Base-by-base conservation (phyloP, 345 rosid species). In the Passiflora organensis region DNA sequence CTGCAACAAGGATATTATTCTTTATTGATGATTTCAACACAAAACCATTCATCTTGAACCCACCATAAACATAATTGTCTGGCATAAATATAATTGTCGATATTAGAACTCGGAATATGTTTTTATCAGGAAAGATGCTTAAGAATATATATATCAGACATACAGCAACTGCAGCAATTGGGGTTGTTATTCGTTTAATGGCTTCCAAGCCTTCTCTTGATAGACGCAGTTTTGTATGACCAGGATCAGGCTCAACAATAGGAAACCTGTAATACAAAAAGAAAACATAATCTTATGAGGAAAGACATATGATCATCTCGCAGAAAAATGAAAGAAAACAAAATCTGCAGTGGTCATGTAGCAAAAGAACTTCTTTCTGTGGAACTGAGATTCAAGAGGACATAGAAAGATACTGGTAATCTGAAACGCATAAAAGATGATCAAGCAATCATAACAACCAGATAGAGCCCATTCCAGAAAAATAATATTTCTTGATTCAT, bases 221-320 rank as follows among this genome's bases (percentile, higher is more conserved):
- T 73, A 94, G 97, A 38, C 83, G 96, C 59, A 94, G 97, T 78
- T 94, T 94, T 28, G 97, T 94, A 65, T 89, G 99, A 60, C 87
- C 85, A 28, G 90, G 95, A 82, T 85, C 96, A 76, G 99, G 99
- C 60, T 89, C 99, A 21, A 89, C 75, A 32, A 94, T 86, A 16
- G 96, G 96, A 76, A 89, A 89, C 58, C 99, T 94, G 76, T 41
- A 41, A 68, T 10, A 39, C 15, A 16, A n/a, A 43, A 5, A 63
- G 45, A 50, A 28, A 41, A 23, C 48, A 17, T 55, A 43, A 18
- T 10, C 41, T 18, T 55, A 47, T 34, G 43, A 49, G 9, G 12
- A n/a, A 58, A 39, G 13, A 23, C 19, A 21, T 13, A 32, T 54
- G 20, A 65, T 37, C n/a, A n/a, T 17, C 50, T 19, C 56, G 32